Percentiles rank a stretch among this genome's conserved stretches.
phyloP scores from a whole-genome alignment of 164 flowering plant genomes.

The Nymphaea thermarum region DNA sequence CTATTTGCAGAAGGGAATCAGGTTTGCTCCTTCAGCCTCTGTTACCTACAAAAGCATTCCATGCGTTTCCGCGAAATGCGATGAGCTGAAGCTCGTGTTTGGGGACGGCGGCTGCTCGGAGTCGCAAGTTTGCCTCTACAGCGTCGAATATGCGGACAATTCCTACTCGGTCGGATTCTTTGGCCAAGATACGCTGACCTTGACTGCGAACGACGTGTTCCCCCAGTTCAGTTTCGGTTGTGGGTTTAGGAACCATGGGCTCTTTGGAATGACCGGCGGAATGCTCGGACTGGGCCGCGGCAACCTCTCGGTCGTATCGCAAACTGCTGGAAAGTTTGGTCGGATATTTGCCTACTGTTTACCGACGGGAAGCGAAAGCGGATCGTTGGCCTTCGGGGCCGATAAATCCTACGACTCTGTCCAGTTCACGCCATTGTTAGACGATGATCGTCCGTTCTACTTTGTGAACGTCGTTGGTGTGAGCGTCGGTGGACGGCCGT shows the following conservation, averaged over 20 bases:
- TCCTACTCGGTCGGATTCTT: background rate
- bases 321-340: background rate
- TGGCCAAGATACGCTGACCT: background rate
- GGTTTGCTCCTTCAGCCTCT: background rate
- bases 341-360: slow-evolving; percentile 3
- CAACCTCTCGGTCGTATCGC: background rate
- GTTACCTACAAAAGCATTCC: background rate
- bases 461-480: background rate
- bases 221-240: slow-evolving; percentile 3
- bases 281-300: slow-evolving; percentile 3
- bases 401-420: background rate
- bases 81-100: background rate
- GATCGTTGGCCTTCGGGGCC: background rate
- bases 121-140: background rate
- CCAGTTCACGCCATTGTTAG: background rate
- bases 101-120: background rate
- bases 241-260: background rate
- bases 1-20: background rate
- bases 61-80: background rate
- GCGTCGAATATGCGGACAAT: background rate
- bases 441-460: background rate
- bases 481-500: background rate
- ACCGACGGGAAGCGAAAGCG: background rate
- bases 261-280: slow-evolving; percentile 1
- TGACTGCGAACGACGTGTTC: background rate